Conservation (phyloP, 192 early-diverging fungal species). For the Backusella morwellensis region DNA sequence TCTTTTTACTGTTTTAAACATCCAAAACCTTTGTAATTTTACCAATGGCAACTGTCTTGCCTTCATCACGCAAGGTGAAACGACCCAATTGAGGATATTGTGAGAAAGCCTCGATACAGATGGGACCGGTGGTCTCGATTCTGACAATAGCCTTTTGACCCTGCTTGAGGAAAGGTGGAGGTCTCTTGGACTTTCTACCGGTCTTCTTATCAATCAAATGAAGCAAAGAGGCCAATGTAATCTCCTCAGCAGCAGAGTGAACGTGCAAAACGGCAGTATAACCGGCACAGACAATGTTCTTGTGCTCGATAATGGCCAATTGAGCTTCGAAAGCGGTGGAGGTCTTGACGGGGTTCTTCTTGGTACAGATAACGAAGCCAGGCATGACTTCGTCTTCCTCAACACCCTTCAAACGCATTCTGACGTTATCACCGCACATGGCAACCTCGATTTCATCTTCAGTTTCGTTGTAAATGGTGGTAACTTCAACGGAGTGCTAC, state of each 20-base stretch:
- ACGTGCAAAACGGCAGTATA: conserved; percentile 93
- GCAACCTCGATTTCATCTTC: conserved; percentile 76
- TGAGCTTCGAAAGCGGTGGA: conserved; percentile 84
- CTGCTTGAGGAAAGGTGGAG: conserved; percentile 94
- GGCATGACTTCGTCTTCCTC: conserved; percentile 91
- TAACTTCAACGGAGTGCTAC: conserved; percentile 62
- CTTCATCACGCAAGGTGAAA: conserved; percentile 98
- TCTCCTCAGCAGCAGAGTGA: conserved; percentile 87
- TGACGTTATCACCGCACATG: conserved; percentile 91
- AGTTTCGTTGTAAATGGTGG: conserved; percentile 79
- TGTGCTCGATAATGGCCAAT: conserved; percentile 88
- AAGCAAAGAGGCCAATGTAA: conserved; percentile 74
- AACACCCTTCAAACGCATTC: conserved; percentile 83
- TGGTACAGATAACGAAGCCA: conserved; percentile 86
- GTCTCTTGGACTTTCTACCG: conserved; percentile 79
- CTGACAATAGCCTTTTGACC: conserved; percentile 86
- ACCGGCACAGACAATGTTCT: conserved; percentile 96
- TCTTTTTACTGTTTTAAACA: conserved; percentile 14
- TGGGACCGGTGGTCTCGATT: conserved; percentile 70
- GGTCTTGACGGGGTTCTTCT: conserved; percentile 75
- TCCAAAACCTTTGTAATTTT: conserved; percentile 82
- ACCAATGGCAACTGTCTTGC: conserved; percentile 94
- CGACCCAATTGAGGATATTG: conserved; percentile 91
- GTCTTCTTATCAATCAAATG: conserved; percentile 95
- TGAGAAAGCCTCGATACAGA: conserved; percentile 86